Evolutionary conservation across 2,329 filamentous ascomycete genomes (phyloP), one percentile per base, ranked within the genome.

Genomic region (Ampelomyces quisqualis): DNA sequence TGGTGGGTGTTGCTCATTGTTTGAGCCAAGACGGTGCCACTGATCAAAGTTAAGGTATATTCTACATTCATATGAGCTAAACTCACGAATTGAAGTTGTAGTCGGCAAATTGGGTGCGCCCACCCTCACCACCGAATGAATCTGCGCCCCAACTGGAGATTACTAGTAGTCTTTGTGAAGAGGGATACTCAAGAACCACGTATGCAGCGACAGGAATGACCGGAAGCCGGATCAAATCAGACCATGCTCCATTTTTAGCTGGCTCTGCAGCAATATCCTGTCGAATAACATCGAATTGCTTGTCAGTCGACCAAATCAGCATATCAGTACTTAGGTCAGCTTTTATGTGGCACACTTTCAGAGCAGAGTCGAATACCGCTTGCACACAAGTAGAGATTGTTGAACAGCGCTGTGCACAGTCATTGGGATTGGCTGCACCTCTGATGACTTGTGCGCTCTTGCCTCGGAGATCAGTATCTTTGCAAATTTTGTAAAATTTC

Each of bases 201-300:
- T 61, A 61, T 14, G 58, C 58, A 21, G 58, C 58, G 5, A 61
- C 58, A 7, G 58, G 58, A 31, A 61, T 61, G 40, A 61, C 54
- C 17, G 58, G 58, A 7, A 61, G 38, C 7, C 48, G 51, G 21
- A 61, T 43, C 10, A 61, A 23, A 19, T 61, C 56, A 13, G 56
- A 59, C 58, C 58, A 61, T 18, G 38, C 49, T 15, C 58, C 58
- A 21, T 45, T 43, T 2, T 39, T 40, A 5, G 56, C 54, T 15
- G 50, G 51, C 10, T 31, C 37, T 18, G 47, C 36, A 14, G 44
- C 35, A 13, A 52, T 29, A 7, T 53, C 47, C 8, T 28, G 48
- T 14, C 51, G 48, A 24, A 59, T 59, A 3, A 58, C 56, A 43
- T 58, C 53, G 22, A 46, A 61, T n/a, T 51, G 54, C 33, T 57